Base-by-base conservation (phyloP, 805 yeast species). In the Kurtzmaniella fragi region DNA sequence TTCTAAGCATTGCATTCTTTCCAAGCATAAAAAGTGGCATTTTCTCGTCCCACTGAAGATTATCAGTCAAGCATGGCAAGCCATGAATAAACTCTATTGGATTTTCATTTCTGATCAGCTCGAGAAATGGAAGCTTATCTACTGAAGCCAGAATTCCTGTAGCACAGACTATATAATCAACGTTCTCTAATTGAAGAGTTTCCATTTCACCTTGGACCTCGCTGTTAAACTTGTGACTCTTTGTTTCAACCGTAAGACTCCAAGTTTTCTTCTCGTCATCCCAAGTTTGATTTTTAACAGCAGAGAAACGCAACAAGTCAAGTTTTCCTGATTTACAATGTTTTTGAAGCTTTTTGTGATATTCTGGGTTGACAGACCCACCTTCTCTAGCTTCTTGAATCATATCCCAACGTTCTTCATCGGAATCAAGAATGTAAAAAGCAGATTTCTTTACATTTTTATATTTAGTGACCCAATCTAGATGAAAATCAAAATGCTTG, bases 391-490 rank as follows among this genome's bases (percentile, higher is more conserved):
- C 73, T 11, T 59, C 62, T 14, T 55, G 50, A 32, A 70, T 65
- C 64, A 67, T 66, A 12, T 69, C 53, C 13, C 46, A 49, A 23
- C 73, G 47, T 39, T 70, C 75, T 32, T 64, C 60, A 38, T 70
- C 74, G 1, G 70, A 59, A 33, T 69, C 73, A 38, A 53, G 52
- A 46, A 67, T 62, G 54, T 70, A 70, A 34, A 65, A 66, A 1
- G 70, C 62, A 2, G 72, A 62, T 42, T 68, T 70, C 49, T 67
- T 63, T 17, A 63, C 67, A 41, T 69, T 71, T 42, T 64, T 64
- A 49, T 68, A 70, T 43, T 70, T 71, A n/a, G 75, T 67, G 13
- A 70, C 75, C 75, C 75, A 71, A 40, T 70, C 75, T 34, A 70
- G 52, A 42, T 68, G 73, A 44, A 70, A 70, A 41, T 70, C 75